Evolutionary conservation across 352 stramenopile species (phyloP).

Genomic region (Ophiocytium majus): DNA sequence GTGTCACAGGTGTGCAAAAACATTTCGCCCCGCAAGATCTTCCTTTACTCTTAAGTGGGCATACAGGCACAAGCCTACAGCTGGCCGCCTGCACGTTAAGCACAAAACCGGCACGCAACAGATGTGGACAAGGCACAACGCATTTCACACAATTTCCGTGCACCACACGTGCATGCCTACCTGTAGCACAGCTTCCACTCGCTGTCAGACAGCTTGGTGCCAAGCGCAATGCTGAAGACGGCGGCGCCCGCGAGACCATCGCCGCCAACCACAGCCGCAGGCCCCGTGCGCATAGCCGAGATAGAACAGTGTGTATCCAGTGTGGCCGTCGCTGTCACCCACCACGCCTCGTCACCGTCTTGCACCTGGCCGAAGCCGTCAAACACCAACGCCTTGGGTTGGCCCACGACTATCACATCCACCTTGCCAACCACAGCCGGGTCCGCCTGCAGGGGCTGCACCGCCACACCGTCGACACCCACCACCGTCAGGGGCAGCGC

Average conservation of each 20-base stretch:
- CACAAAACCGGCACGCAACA: no score
- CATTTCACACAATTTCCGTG: background rate
- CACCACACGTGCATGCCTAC: no score
- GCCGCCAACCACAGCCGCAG: background rate
- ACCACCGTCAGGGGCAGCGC: slow-evolving; percentile 37
- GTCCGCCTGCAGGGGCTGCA: background rate
- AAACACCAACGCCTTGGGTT: slow-evolving; percentile 40
- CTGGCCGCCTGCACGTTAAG: no score
- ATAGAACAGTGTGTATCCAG: background rate
- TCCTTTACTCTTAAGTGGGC: no score
- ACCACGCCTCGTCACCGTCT: background rate
- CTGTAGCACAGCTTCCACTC: slow-evolving; percentile 40
- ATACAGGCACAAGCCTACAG: no score
- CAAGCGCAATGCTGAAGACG: background rate
- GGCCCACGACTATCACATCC: slow-evolving; percentile 33
- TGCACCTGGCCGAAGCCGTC: background rate
- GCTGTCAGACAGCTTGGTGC: background rate
- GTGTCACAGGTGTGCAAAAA: no score
- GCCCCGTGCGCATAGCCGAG: background rate
- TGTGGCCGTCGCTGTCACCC: background rate
- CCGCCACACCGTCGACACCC: slow-evolving; percentile 30
- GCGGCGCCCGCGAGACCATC: background rate
- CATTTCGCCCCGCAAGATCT: no score
- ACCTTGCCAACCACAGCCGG: slow-evolving; percentile 27
- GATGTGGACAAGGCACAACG: no score